Percentiles rank a stretch among this genome's conserved stretches.
Conservation (phyloP, 768 basidiomycete genomes). For the Suillus tomentosus region DNA sequence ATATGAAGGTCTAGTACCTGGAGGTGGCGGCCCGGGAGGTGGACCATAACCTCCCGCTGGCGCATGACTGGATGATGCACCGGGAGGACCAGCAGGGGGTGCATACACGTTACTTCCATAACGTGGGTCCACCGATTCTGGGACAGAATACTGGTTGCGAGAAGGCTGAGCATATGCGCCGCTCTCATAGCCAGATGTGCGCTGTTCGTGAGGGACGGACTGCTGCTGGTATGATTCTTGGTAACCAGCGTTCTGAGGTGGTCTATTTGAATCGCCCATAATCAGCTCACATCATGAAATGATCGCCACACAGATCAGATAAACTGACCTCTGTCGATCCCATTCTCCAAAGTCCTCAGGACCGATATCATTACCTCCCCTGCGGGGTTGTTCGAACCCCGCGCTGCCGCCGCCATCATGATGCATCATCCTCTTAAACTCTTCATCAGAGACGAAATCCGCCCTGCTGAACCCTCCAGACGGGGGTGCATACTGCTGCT, state of each 20-base stretch:
- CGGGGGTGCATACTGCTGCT: neutral
- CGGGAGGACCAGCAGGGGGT: conserved; percentile 9
- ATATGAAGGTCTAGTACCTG: neutral
- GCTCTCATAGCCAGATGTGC: neutral
- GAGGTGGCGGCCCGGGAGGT: conserved; percentile 4
- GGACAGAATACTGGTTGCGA: neutral
- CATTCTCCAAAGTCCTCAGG: conserved; percentile 12
- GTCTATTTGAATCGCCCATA: conserved; percentile 6
- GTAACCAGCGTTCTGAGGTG: conserved; percentile 13
- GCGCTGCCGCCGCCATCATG: conserved; percentile 17
- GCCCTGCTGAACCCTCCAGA: conserved; percentile 21
- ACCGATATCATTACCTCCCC: neutral
- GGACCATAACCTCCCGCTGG: conserved; percentile 4
- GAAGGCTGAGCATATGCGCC: conserved; percentile 4
- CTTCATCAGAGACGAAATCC: conserved; percentile 34
- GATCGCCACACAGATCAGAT: neutral
- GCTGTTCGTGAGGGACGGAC: neutral
- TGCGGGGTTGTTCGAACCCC: conserved; percentile 7
- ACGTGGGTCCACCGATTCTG: neutral
- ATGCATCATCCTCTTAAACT: conserved; percentile 25
- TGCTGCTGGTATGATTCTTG: conserved; percentile 7
- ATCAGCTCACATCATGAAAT: neutral
- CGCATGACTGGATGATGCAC: neutral
- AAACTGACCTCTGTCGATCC: conserved; percentile 5
- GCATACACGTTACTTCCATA: conserved; percentile 2